A percentile compares a stretch with the other conserved stretches of the same genome.
Evolutionary conservation across 805 yeast species (phyloP).

Genomic region (Metschnikowia similis): DNA sequence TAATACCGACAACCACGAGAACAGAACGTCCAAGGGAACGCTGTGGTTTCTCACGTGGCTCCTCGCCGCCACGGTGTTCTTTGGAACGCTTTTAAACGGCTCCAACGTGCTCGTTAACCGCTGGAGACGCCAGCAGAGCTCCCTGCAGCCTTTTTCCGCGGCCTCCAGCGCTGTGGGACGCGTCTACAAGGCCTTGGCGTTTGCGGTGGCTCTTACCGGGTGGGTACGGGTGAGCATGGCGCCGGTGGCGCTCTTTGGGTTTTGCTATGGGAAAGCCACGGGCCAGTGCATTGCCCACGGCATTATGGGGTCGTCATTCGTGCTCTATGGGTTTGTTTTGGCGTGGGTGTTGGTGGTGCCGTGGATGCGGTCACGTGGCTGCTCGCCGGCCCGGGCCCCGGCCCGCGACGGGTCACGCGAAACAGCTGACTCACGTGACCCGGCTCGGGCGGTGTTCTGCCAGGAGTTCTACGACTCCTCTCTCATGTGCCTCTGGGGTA

Average conservation of each 20-base stretch:
- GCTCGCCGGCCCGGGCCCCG: too few relatives aligned
- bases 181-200: conserved; percentile 43
- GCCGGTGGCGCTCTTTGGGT: conserved; percentile 79
- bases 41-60: conserved; percentile 56
- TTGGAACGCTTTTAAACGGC: conserved; percentile 56
- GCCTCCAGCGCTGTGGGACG: conserved; percentile 9
- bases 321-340: conserved; percentile 72
- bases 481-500: conserved; percentile 85
- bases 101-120: conserved; percentile 38
- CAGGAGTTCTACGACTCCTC: conserved; percentile 84
- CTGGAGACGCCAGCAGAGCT: conserved; percentile 4
- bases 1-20: conserved; percentile 56
- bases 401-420: too few relatives aligned
- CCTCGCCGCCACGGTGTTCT: conserved; percentile 44
- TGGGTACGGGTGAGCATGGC: conserved; percentile 81
- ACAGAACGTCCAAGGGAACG: conserved; percentile 62
- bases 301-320: conserved; percentile 89
- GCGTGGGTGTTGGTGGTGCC: conserved; percentile 65
- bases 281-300: conserved; percentile 98
- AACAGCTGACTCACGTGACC: not conserved
- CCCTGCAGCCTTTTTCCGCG: conserved; percentile 2
- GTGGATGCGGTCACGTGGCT: conserved; percentile 50
- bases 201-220: conserved; percentile 51
- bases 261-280: conserved; percentile 76
- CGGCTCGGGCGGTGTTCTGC: conserved; percentile 28